Evolutionary conservation across 208 protist genomes (phyloP).

Genomic region (Leishmania braziliensis): DNA sequence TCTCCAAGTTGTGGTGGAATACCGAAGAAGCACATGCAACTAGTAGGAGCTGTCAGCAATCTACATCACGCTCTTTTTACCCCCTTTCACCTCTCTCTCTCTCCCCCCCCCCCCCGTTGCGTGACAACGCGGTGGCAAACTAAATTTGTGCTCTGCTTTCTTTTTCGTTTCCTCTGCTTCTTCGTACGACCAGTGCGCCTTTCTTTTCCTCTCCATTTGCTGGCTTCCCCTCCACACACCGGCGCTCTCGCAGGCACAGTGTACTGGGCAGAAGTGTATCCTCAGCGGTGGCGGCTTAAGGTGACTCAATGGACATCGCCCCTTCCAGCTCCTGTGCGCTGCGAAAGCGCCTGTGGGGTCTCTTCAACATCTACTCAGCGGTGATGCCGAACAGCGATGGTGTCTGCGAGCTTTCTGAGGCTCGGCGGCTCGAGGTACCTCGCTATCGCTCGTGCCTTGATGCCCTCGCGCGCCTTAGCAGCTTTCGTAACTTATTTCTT

Average conservation of each 20-base stretch:
- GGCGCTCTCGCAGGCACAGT: neutral
- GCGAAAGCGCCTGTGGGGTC: constrained; percentile 17
- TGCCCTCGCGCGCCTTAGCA: constrained; percentile 16
- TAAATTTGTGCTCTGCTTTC: too few relatives aligned
- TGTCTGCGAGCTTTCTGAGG: neutral
- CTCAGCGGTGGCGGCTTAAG: neutral
- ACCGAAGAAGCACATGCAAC: too few relatives aligned
- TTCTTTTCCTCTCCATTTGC: neutral
- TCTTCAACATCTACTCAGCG: constrained; percentile 17
- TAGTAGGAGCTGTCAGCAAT: too few relatives aligned
- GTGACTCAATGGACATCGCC: constrained; percentile 12
- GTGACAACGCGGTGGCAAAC: too few relatives aligned
- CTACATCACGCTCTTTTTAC: too few relatives aligned
- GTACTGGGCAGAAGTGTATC: neutral
- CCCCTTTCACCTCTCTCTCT: too few relatives aligned
- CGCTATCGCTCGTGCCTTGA: constrained; percentile 15
- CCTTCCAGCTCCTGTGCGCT: constrained; percentile 28
- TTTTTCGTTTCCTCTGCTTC: neutral
- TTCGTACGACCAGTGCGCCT: too few relatives aligned
- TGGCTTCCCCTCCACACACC: neutral
- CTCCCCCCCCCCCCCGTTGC: too few relatives aligned
- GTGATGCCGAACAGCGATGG: neutral
- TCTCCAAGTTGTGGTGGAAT: too few relatives aligned
- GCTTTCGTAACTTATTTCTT: constrained; percentile 19
- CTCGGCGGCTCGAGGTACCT: neutral